Conservation (phyloP, 306 rosid genomes). For the Fragaria vesca region DNA sequence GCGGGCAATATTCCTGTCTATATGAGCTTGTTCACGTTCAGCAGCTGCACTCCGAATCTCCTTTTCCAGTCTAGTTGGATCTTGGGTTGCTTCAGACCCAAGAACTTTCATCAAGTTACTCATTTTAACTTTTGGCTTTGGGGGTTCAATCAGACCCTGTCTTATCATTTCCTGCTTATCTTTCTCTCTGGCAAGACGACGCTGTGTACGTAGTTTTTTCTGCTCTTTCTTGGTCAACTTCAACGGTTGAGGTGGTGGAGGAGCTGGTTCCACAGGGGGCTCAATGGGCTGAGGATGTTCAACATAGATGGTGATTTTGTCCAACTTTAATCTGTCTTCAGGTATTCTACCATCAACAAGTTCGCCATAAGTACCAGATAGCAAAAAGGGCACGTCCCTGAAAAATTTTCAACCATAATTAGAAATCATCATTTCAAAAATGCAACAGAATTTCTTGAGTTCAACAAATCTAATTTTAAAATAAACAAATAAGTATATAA, state of each 20-base stretch:
- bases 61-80: slow-evolving; percentile 91
- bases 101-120: slow-evolving; percentile 94
- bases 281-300: slow-evolving; percentile 97
- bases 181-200: slow-evolving; percentile 86
- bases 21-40: slow-evolving; percentile 98
- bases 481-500: background rate
- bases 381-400: slow-evolving; percentile 77
- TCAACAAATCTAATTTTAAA: background rate
- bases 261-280: slow-evolving; percentile 94
- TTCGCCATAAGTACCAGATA: slow-evolving; percentile 60
- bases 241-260: slow-evolving; percentile 98
- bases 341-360: slow-evolving; percentile 37
- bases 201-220: slow-evolving; percentile 92
- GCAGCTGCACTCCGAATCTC: slow-evolving; percentile 96
- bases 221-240: slow-evolving; percentile 93
- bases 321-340: slow-evolving; percentile 58
- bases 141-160: slow-evolving; percentile 94
- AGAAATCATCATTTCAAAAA: background rate
- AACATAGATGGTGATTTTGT: slow-evolving; percentile 71
- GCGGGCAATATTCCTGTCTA: slow-evolving; percentile 92
- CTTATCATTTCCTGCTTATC: slow-evolving; percentile 95
- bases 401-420: slow-evolving; percentile 16
- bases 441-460: background rate
- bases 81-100: slow-evolving; percentile 98
- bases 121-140: slow-evolving; percentile 91